These are phyloP conservation scores for Heterobasidion occidentale DNA, from an alignment of 1,284 basidiomycete species.

Conservation along the genomic window DNA sequence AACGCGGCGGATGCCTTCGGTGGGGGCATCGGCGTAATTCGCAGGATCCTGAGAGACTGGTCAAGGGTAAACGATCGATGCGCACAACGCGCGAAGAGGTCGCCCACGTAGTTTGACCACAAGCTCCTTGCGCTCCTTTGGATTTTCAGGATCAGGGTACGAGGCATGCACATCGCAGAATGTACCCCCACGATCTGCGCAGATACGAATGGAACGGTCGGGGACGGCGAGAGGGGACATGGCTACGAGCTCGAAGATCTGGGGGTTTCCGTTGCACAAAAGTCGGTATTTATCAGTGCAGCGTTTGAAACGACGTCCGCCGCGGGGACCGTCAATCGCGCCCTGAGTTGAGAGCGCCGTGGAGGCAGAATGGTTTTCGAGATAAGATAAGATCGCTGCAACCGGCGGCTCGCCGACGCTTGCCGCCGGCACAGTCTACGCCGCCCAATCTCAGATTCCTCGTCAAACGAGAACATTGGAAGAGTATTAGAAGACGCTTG, in stretches of 20 bases:
- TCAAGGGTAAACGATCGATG: neutral
- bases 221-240: constrained; percentile 28
- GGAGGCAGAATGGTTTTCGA: too few relatives aligned
- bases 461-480: too few relatives aligned
- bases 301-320: too few relatives aligned
- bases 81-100: neutral
- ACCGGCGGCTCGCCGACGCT: too few relatives aligned
- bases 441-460: too few relatives aligned
- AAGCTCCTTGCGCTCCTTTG: constrained; percentile 56
- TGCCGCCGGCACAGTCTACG: too few relatives aligned
- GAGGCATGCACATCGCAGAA: constrained; percentile 84
- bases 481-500: too few relatives aligned
- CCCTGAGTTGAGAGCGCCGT: too few relatives aligned
- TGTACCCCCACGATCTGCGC: constrained; percentile 62
- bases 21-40: constrained; percentile 92
- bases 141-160: constrained; percentile 61
- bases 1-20: constrained; percentile 89
- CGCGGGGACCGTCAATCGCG: too few relatives aligned
- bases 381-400: too few relatives aligned
- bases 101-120: constrained; percentile 74
- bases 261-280: neutral
- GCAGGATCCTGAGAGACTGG: constrained; percentile 78
- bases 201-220: constrained; percentile 52
- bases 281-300: too few relatives aligned
- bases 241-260: neutral